phyloP scores from a whole-genome alignment of 2,329 filamentous ascomycete genomes.

The Acephala macrosclerotiorum region DNA sequence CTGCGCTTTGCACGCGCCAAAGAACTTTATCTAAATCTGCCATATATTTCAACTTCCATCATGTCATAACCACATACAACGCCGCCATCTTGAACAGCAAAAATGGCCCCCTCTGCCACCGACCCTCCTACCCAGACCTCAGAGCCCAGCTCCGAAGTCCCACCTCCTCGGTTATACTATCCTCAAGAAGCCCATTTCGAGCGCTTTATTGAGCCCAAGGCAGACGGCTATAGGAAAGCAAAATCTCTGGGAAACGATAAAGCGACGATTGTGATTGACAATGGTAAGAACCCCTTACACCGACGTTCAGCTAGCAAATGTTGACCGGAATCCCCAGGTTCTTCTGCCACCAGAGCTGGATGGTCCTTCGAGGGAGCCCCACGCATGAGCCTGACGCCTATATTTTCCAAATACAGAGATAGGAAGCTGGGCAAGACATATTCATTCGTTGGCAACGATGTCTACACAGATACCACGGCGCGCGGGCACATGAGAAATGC shows the following conservation, averaged over 20 bases:
- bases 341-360: slow-evolving; percentile 86
- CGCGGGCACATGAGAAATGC: slow-evolving; percentile 88
- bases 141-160: slow-evolving; percentile 56
- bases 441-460: slow-evolving; percentile 90
- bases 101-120: slow-evolving; percentile 45
- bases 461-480: slow-evolving; percentile 93
- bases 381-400: slow-evolving; percentile 80
- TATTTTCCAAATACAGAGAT: slow-evolving; percentile 95
- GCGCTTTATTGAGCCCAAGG: slow-evolving; percentile 58
- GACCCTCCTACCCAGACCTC: slow-evolving; percentile 43
- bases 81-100: slow-evolving; percentile 17
- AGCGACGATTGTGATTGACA: slow-evolving; percentile 95
- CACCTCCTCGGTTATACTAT: slow-evolving; percentile 62
- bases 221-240: slow-evolving; percentile 72
- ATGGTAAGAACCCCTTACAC: slow-evolving; percentile 65
- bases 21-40: neutral
- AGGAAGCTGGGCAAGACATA: slow-evolving; percentile 92
- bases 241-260: slow-evolving; percentile 59
- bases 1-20: neutral
- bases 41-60: slow-evolving; percentile 56
- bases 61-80: slow-evolving; percentile 51
- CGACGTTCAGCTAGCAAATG: slow-evolving; percentile 22
- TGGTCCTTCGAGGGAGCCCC: slow-evolving; percentile 94
- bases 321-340: slow-evolving; percentile 63
- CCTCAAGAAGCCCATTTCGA: slow-evolving; percentile 69